phyloP scores from a whole-genome alignment of 805 yeast species.

The Candida wancherniae region DNA sequence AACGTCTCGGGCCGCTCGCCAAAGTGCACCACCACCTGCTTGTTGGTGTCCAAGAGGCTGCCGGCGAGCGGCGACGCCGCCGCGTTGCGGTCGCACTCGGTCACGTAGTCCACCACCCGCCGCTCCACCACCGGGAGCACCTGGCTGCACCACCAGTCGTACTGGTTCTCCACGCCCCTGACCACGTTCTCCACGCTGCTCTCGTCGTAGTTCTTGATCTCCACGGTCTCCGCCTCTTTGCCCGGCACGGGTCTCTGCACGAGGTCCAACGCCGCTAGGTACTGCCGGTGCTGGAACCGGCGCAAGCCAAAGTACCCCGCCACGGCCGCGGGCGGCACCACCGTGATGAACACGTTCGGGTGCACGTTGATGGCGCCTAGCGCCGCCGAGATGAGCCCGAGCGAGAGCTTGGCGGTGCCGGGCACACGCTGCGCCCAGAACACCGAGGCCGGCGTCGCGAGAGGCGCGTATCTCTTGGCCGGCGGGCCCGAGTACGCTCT shows the following conservation, averaged over 20 bases:
- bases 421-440: conserved; percentile 28
- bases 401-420: conserved; percentile 24
- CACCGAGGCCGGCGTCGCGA: conserved; percentile 19
- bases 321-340: conserved; percentile 33
- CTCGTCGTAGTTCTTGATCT: conserved; percentile 30
- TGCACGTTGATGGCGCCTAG: conserved; percentile 29
- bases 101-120: conserved; percentile 26
- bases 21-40: conserved; percentile 28
- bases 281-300: conserved; percentile 11
- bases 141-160: conserved; percentile 30
- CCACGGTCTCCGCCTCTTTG: conserved; percentile 6
- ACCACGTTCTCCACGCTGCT: conserved; percentile 25
- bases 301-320: conserved; percentile 23
- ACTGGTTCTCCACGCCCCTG: conserved; percentile 35
- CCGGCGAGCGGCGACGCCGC: not conserved
- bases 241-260: conserved; percentile 9
- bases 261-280: conserved; percentile 14
- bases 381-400: conserved; percentile 23
- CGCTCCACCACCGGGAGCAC: conserved; percentile 22
- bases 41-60: conserved; percentile 24
- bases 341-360: conserved; percentile 31
- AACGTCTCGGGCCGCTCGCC: conserved; percentile 14
- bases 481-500: conserved; percentile 23
- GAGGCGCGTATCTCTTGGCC: conserved; percentile 27
- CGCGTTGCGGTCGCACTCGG: conserved; percentile 9